Evolutionary conservation across 2,329 filamentous ascomycete species (phyloP).

Genomic region (Pseudogymnoascus verrucosus): DNA sequence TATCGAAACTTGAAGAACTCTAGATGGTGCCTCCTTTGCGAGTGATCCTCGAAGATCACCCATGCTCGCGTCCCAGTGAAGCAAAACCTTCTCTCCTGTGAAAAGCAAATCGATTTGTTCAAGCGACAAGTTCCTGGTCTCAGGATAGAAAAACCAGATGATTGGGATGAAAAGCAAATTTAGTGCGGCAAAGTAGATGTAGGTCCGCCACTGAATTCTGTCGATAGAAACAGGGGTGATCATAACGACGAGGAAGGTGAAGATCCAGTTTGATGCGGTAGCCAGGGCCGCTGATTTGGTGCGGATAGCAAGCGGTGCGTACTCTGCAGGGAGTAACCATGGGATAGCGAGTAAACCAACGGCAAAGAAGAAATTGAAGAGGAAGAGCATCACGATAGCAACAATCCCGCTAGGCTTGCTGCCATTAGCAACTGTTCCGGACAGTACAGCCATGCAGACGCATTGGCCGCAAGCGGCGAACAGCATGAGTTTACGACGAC

Average conservation of each 20-base stretch:
- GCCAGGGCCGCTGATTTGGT: slow-evolving; percentile 33
- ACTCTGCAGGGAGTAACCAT: slow-evolving; percentile 48
- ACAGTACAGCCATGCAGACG: slow-evolving; percentile 45
- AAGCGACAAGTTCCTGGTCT: slow-evolving; percentile 25
- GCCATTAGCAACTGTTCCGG: slow-evolving; percentile 36
- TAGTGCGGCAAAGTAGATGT: slow-evolving; percentile 55
- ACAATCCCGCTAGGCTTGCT: slow-evolving; percentile 34
- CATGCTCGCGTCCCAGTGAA: slow-evolving; percentile 26
- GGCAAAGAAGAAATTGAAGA: slow-evolving; percentile 43
- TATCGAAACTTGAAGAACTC: too few relatives aligned
- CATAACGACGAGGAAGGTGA: slow-evolving; percentile 21
- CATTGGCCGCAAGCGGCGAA: slow-evolving; percentile 32
- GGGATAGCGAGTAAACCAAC: slow-evolving; percentile 41
- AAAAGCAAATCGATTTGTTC: slow-evolving; percentile 29
- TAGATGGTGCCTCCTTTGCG: too few relatives aligned
- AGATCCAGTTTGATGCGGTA: slow-evolving; percentile 30
- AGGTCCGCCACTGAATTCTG: slow-evolving; percentile 24
- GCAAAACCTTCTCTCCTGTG: slow-evolving; percentile 17
- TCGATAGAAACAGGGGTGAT: slow-evolving; percentile 29
- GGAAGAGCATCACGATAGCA: slow-evolving; percentile 28
- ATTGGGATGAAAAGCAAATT: slow-evolving; percentile 19
- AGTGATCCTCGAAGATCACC: too few relatives aligned
- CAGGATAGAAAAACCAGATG: slow-evolving; percentile 27
- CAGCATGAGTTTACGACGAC: slow-evolving; percentile 51
- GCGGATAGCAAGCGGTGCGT: slow-evolving; percentile 38